These are phyloP conservation scores for Phytophthora tentaculata DNA, from an alignment of 352 stramenopile genomes.

Conservation along the genomic window DNA sequence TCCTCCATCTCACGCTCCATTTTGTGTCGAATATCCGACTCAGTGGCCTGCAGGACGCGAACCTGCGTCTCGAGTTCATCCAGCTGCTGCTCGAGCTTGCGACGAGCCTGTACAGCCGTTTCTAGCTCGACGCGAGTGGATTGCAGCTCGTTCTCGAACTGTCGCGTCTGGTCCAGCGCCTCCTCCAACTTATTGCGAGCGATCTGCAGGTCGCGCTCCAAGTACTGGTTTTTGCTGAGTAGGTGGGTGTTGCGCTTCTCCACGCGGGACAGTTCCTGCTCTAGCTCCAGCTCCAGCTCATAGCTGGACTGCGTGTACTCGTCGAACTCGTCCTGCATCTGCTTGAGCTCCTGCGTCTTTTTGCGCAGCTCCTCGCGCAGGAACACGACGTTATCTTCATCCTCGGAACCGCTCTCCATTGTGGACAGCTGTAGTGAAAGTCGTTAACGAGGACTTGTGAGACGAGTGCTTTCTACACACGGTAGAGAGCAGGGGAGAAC, in stretches of 20 bases:
- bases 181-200: conserved; percentile 61
- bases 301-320: conserved; percentile 86
- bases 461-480: conserved; percentile 9
- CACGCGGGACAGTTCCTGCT: conserved; percentile 73
- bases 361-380: conserved; percentile 58
- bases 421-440: neutral
- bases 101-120: conserved; percentile 43
- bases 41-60: conserved; percentile 80
- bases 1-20: conserved; percentile 89
- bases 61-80: conserved; percentile 85
- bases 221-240: conserved; percentile 48
- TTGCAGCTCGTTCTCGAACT: conserved; percentile 60
- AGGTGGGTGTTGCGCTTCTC: conserved; percentile 61
- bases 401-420: conserved; percentile 45
- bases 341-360: conserved; percentile 68
- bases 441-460: conserved; percentile 8
- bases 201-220: conserved; percentile 60
- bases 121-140: conserved; percentile 53
- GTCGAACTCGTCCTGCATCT: conserved; percentile 79
- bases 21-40: conserved; percentile 79
- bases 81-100: conserved; percentile 72
- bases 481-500: conserved; percentile 18
- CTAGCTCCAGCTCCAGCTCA: conserved; percentile 78
- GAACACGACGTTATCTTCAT: conserved; percentile 38
- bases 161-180: conserved; percentile 54